Base-by-base conservation (phyloP, 2,329 filamentous ascomycete species). In the Monosporascus cannonballus region DNA sequence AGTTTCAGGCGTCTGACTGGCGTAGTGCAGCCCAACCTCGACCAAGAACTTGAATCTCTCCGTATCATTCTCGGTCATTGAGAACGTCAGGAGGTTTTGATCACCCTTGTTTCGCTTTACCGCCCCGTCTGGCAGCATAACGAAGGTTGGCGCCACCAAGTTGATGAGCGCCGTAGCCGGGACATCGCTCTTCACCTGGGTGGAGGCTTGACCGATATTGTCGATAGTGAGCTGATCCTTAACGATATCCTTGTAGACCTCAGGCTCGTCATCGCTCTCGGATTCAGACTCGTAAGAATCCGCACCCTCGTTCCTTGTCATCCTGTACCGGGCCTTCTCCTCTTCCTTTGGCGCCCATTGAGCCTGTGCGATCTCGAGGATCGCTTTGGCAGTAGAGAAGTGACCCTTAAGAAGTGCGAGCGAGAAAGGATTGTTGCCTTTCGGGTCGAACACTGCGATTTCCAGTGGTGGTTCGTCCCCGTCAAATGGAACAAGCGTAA, bases 191-290 rank as follows among this genome's bases (percentile, higher is more conserved):
- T 88, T 84, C 54, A 90, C 86, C 51, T 86, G 77, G 63, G 80
- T 84, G 0, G 81, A 81, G 4, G 87, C 75, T 57, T 89, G 80
- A 0, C 87, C 87, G 53, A 94, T 77, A 59, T 90, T 83, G 17
- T 94, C 87, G 50, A 93, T 79, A 0, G 89, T 94, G 65, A 88
- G 89, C 37, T 79, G 75, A 14, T 86, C 80, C 58, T 86, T 80
- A 27, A 90, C 71, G 41, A 84, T 73, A 54, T 85, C 78, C 17
- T 71, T 71, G 47, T 74, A 71, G 41, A 83, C 74, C 6, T 71
- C 70, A 18, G 74, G 74, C 44, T 72, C 70, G 3, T 65, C 68
- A n/a, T 67, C 62, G 34, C 55, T 58, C 8, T 69, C 65, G 11
- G 67, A 67, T 7, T 71, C 70, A 4, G 63, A 68, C 7, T 74